Evolutionary conservation across 2,329 filamentous ascomycete species (phyloP), one percentile per base, ranked within the genome.

Genomic region (Trichoderma sp.): DNA sequence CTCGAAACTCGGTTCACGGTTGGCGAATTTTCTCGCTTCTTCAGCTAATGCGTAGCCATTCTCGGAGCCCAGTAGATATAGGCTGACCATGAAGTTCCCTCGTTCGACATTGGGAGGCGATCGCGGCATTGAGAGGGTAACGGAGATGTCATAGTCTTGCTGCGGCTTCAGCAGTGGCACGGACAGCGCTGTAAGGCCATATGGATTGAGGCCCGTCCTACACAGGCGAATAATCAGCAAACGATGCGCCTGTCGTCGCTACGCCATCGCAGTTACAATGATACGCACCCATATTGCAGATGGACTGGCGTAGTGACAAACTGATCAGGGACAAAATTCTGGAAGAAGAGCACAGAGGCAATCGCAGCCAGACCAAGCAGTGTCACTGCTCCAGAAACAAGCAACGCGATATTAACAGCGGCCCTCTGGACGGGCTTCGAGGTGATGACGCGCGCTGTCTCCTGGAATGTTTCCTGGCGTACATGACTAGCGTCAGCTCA

Each of bases 1-100:
- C 40, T 76, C 79, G 65, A 85, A 78, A 27, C 81, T 79, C 52
- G 74, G 71, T 68, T 80, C 76, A n/a, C 72, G 68, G 33, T 73
- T 72, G 37, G 78, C 77, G 62, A 79, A 77, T 35, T 70, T 70
- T 61, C 74, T 74, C 2, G 79, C 78, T 59, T 73, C 74, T 10
- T 71, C 69, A 16, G 72, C 73, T 19, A 80, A 67, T 14, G 70
- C 64, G 31, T 68, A 60, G 53, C 74, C 73, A 49, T 71, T 73
- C 47, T 80, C 78, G 29, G 81, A 80, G 31, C 84, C 84, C 61
- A 92, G 85, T 63, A 97, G 86, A 70, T 89, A 87, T 19, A 97
- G 82, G 58, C 92, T 90, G 21, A 98, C 83, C 96, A 99, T 99
- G 84, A 97, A 98, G 81, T 98, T 98, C 33, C 96, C 96, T 16